Evolutionary conservation across 805 yeast species (phyloP).

Genomic region (Candida orba): DNA sequence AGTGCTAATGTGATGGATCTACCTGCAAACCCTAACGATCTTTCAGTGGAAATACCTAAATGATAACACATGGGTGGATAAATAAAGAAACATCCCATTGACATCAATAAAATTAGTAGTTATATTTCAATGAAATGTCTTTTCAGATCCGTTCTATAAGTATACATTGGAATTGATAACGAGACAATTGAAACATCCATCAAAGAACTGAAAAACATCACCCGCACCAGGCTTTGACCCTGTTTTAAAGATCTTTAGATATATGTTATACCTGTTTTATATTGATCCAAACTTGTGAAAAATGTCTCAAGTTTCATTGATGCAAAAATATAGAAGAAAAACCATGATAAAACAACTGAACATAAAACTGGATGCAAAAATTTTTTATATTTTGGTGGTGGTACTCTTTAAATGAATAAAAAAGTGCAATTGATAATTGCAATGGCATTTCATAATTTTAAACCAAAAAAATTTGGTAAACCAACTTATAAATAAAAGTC

Average conservation of each 20-base stretch:
- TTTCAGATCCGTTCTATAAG: constrained; percentile 56
- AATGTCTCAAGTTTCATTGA: constrained; percentile 45
- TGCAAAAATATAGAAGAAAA: constrained; percentile 55
- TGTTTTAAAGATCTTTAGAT: constrained; percentile 46
- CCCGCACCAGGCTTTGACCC: constrained; percentile 71
- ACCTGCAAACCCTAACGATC: constrained; percentile 71
- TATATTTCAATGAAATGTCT: constrained; percentile 51
- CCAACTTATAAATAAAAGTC: constrained; percentile 44
- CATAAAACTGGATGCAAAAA: constrained; percentile 67
- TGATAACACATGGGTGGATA: constrained; percentile 66
- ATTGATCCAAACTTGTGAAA: constrained; percentile 41
- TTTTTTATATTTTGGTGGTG: constrained; percentile 42
- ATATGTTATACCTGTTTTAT: constrained; percentile 66
- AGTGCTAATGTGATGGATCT: constrained; percentile 73
- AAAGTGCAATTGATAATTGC: constrained; percentile 59
- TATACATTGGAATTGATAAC: constrained; percentile 69
- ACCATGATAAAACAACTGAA: constrained; percentile 55
- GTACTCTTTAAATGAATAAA: constrained; percentile 35
- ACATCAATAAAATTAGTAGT: constrained; percentile 51
- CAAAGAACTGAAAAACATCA: constrained; percentile 57
- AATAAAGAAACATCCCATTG: constrained; percentile 52
- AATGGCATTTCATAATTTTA: constrained; percentile 51
- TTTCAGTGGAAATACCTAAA: constrained; percentile 51
- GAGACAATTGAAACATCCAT: constrained; percentile 77
- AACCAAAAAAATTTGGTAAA: constrained; percentile 51